phyloP scores from a whole-genome alignment of 2,329 filamentous ascomycete genomes.

The Graphilbum fragrans region DNA sequence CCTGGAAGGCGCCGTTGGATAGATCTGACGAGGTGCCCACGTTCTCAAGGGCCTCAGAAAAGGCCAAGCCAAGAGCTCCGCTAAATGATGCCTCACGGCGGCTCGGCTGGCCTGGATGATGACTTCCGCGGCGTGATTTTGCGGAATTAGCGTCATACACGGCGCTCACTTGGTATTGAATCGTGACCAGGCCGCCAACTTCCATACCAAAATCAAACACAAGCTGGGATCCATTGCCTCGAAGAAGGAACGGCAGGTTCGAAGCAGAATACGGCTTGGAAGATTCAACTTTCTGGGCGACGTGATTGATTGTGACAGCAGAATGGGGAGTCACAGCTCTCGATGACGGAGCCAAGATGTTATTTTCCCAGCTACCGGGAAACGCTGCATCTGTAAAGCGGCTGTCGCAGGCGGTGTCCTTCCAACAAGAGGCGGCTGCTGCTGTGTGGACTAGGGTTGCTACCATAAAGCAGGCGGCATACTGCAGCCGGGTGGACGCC shows the following conservation, averaged over 20 bases:
- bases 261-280: too few relatives aligned
- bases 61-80: conserved; percentile 30
- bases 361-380: conserved; percentile 42
- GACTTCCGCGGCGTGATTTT: not conserved
- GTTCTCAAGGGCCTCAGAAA: conserved; percentile 34
- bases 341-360: conserved; percentile 42
- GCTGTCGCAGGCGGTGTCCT: conserved; percentile 35
- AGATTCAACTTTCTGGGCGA: too few relatives aligned
- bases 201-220: conserved; percentile 48
- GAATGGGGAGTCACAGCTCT: conserved; percentile 34
- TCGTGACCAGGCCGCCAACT: conserved; percentile 40
- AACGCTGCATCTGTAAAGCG: conserved; percentile 37
- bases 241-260: conserved; percentile 7
- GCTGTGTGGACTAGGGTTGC: too few relatives aligned
- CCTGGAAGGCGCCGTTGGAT: conserved; percentile 30
- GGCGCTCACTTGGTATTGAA: conserved; percentile 31
- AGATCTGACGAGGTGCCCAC: conserved; percentile 32
- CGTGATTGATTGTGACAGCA: not conserved
- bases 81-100: conserved; percentile 17
- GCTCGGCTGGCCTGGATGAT: not conserved
- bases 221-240: conserved; percentile 35
- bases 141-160: not conserved
- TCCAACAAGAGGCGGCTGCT: conserved; percentile 32
- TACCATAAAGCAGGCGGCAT: too few relatives aligned
- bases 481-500: too few relatives aligned